phyloP scores from a whole-genome alignment of 257 asterid species.

The Ligustrum vulgare region DNA sequence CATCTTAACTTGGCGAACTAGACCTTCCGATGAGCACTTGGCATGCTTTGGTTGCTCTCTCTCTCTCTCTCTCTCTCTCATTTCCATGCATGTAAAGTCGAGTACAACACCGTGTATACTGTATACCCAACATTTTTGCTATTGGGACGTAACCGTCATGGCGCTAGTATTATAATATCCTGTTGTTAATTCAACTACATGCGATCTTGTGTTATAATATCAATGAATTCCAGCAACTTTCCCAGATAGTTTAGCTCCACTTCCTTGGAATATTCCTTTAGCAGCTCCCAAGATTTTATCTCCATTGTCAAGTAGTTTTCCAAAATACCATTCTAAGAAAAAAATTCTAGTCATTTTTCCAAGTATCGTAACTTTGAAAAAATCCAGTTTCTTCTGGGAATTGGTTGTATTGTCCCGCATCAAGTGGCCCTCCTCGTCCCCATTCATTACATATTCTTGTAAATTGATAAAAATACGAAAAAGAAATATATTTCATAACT shows the following conservation, averaged over 20 bases:
- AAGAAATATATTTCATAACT: no score
- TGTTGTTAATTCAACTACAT: conserved; percentile 79
- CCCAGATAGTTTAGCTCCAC: conserved; percentile 63
- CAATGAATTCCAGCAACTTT: conserved; percentile 92
- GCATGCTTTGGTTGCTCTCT: conserved; percentile 71
- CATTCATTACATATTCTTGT: no score
- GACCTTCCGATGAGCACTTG: conserved; percentile 78
- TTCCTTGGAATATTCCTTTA: conserved; percentile 56
- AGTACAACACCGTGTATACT: conserved; percentile 60
- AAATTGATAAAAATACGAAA: no score
- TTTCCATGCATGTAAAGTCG: conserved; percentile 90
- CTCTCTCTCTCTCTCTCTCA: conserved; percentile 77
- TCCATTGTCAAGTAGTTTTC: conserved; percentile 73
- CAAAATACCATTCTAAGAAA: conserved; percentile 76
- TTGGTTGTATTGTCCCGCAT: conserved; percentile 74
- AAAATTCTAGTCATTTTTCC: conserved; percentile 80
- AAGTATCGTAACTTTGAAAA: conserved; percentile 69
- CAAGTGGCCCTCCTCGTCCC: conserved; percentile 86
- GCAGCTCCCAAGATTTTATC: conserved; percentile 72
- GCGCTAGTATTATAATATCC: conserved; percentile 77
- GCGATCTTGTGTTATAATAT: conserved; percentile 93
- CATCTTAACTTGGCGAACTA: conserved; percentile 73
- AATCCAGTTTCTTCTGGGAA: conserved; percentile 88
- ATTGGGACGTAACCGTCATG: conserved; percentile 78
- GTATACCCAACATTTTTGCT: conserved; percentile 70